Percentiles rank a stretch among this genome's conserved stretches.
Evolutionary conservation across 495 filamentous ascomycete genomes (phyloP).

Genomic region (Cairneyella variabilis): DNA sequence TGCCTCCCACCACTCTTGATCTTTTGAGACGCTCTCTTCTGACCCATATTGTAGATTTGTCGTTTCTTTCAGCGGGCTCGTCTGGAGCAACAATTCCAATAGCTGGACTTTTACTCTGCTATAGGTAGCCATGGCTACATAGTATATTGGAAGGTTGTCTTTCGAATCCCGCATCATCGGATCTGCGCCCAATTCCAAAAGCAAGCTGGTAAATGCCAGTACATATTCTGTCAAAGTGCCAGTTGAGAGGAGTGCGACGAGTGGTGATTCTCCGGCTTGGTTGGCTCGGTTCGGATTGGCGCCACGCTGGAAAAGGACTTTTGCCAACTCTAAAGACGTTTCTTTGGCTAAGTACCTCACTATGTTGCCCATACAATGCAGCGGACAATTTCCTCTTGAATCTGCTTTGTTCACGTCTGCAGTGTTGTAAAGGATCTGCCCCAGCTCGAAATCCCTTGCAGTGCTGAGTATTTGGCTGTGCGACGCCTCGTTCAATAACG

Average conservation of each 20-base stretch:
- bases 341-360: not conserved
- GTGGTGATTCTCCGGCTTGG: not conserved
- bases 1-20: not conserved
- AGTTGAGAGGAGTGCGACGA: not conserved
- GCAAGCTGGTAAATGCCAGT: not conserved
- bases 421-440: not conserved
- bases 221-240: not conserved
- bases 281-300: not conserved
- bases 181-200: not conserved
- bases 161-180: not conserved
- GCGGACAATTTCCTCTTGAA: not conserved
- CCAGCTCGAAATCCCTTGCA: not conserved
- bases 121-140: not conserved
- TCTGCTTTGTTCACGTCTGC: not conserved
- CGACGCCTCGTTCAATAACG: not conserved
- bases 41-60: not conserved
- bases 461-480: not conserved
- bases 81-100: not conserved
- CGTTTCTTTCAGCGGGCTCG: not conserved
- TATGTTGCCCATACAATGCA: not conserved
- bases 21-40: not conserved
- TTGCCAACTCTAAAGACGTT: not conserved
- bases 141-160: not conserved
- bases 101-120: not conserved
- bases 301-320: not conserved